phyloP scores from a whole-genome alignment of 805 yeast species.

The Yarrowia divulgata region DNA sequence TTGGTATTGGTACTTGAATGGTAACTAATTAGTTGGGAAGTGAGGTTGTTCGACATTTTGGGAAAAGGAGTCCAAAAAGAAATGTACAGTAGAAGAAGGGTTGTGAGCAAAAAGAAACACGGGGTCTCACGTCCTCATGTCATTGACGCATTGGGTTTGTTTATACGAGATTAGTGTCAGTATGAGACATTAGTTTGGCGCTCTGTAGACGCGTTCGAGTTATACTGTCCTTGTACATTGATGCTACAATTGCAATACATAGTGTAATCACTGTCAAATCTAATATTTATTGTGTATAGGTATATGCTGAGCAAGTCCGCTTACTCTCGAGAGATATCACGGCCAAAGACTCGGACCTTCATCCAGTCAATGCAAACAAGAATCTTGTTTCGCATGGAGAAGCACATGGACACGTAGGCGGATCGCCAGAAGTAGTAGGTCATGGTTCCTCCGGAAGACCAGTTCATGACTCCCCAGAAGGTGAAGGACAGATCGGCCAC shows the following conservation, averaged over 20 bases:
- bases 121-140: background rate
- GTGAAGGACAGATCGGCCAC: conserved; percentile 84
- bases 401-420: conserved; percentile 91
- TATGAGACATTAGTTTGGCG: too few relatives aligned
- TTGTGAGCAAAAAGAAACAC: background rate
- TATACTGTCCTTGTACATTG: too few relatives aligned
- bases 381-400: conserved; percentile 86
- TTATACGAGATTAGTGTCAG: background rate
- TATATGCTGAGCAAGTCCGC: conserved; percentile 10
- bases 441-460: conserved; percentile 82
- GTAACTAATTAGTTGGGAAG: too few relatives aligned
- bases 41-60: too few relatives aligned
- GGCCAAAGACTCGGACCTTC: conserved; percentile 85
- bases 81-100: background rate
- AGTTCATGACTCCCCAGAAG: conserved; percentile 59
- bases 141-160: background rate
- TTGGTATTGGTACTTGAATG: background rate
- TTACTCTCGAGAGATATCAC: conserved; percentile 90
- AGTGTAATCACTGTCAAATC: background rate
- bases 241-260: too few relatives aligned
- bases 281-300: conserved; percentile 31
- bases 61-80: background rate
- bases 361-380: conserved; percentile 89
- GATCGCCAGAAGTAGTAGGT: conserved; percentile 95
- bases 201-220: too few relatives aligned